phyloP scores from a whole-genome alignment of 345 rosid genomes.

The Lagerstroemia speciosa region DNA sequence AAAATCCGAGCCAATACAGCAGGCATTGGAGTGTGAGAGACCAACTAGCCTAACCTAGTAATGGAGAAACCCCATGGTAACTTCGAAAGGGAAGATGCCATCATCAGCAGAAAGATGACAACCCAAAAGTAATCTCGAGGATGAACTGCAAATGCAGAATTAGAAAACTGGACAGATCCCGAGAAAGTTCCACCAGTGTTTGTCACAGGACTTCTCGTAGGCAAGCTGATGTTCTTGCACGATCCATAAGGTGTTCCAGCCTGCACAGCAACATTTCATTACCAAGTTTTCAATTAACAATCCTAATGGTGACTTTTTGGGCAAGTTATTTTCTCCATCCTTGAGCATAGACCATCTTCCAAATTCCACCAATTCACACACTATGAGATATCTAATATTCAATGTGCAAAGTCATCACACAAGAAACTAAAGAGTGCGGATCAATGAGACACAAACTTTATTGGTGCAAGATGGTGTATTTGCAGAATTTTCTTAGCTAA shows the following conservation, averaged over 20 bases:
- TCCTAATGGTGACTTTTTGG: not conserved
- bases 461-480: too few relatives aligned
- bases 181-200: constrained; percentile 56
- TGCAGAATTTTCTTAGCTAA: too few relatives aligned
- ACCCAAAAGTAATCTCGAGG: constrained; percentile 23
- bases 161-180: constrained; percentile 80
- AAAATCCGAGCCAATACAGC: not conserved
- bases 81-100: constrained; percentile 28
- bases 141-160: constrained; percentile 37
- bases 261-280: constrained; percentile 34
- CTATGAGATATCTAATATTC: too few relatives aligned
- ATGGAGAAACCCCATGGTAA: not conserved
- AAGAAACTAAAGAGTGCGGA: too few relatives aligned
- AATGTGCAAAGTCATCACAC: too few relatives aligned
- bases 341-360: too few relatives aligned
- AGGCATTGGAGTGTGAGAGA: not conserved
- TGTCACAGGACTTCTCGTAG: constrained; percentile 41
- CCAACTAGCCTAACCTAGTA: not conserved
- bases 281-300: not conserved
- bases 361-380: too few relatives aligned
- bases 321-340: not conserved
- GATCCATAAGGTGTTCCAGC: constrained; percentile 80
- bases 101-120: constrained; percentile 28
- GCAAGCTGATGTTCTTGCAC: constrained; percentile 59
- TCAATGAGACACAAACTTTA: too few relatives aligned